phyloP scores from a whole-genome alignment of 352 stramenopile species.

The Phytophthora sp. region DNA sequence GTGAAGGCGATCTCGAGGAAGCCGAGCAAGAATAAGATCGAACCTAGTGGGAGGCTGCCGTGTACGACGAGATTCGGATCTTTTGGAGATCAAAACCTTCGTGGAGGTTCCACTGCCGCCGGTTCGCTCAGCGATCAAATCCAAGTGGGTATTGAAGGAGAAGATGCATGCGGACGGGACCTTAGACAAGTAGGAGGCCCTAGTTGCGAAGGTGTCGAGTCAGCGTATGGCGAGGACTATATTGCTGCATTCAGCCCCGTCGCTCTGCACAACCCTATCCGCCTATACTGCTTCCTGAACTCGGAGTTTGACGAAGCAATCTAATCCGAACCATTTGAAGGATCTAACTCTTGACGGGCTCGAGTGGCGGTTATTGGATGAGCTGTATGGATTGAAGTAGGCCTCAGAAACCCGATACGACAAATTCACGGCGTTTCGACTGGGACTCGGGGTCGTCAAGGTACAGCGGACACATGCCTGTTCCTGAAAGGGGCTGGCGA shows the following conservation, averaged over 20 bases:
- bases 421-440: too few relatives aligned
- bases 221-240: constrained; percentile 37
- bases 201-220: constrained; percentile 30
- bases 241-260: constrained; percentile 38
- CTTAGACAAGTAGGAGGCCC: constrained; percentile 45
- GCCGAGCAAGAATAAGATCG: constrained; percentile 1
- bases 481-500: neutral
- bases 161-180: constrained; percentile 19
- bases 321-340: constrained; percentile 14
- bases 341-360: neutral
- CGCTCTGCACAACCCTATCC: neutral
- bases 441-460: too few relatives aligned
- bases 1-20: constrained; percentile 14
- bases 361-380: constrained; percentile 26
- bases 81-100: constrained; percentile 5
- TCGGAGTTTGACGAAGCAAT: constrained; percentile 12
- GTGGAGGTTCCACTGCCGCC: constrained; percentile 7
- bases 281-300: constrained; percentile 28
- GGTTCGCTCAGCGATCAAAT: too few relatives aligned
- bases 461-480: too few relatives aligned
- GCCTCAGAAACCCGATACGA: constrained; percentile 36
- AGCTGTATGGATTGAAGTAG: constrained; percentile 41
- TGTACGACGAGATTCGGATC: constrained; percentile 4
- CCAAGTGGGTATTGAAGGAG: too few relatives aligned
- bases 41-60: constrained; percentile 10